Percentiles rank a stretch among this genome's conserved stretches.
These are phyloP conservation scores for Populus euphratica DNA, from an alignment of 345 rosid species.

Conservation along the genomic window DNA sequence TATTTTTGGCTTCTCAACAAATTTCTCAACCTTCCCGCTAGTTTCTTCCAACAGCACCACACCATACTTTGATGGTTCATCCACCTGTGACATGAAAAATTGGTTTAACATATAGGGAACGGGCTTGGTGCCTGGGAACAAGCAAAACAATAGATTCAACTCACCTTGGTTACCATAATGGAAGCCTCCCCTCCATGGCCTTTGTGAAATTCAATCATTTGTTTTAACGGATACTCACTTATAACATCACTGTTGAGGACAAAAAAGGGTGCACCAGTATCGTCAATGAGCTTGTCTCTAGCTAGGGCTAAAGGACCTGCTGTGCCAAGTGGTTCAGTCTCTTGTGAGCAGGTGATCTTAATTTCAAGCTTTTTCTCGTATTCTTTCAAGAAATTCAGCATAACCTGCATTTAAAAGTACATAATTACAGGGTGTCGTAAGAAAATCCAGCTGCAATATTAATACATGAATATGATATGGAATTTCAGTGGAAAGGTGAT, in stretches of 20 bases:
- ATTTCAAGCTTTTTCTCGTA: slow-evolving; percentile 76
- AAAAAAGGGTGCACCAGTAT: slow-evolving; percentile 78
- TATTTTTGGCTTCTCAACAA: slow-evolving; percentile 85
- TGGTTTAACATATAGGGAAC: neutral
- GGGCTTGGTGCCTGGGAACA: neutral
- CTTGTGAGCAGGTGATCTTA: slow-evolving; percentile 87
- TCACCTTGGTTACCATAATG: slow-evolving; percentile 92
- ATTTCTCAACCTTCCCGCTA: slow-evolving; percentile 69
- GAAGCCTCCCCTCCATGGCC: slow-evolving; percentile 94
- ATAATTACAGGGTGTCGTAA: neutral
- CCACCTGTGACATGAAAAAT: slow-evolving; percentile 45
- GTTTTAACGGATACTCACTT: slow-evolving; percentile 77
- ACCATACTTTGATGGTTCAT: slow-evolving; percentile 92
- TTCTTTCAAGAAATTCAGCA: slow-evolving; percentile 82
- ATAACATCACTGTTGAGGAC: slow-evolving; percentile 96
- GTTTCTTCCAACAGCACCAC: slow-evolving; percentile 87
- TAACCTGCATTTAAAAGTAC: slow-evolving; percentile 43
- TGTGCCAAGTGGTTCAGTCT: slow-evolving; percentile 92
- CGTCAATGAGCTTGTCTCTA: slow-evolving; percentile 74
- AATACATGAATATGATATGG: neutral
- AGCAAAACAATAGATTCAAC: neutral
- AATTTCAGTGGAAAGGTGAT: neutral
- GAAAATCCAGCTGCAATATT: neutral
- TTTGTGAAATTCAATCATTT: slow-evolving; percentile 76
- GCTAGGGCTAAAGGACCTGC: slow-evolving; percentile 97